These are phyloP conservation scores for Tetrapisispora pingtungensis DNA, from an alignment of 805 yeast species.

Conservation along the genomic window DNA sequence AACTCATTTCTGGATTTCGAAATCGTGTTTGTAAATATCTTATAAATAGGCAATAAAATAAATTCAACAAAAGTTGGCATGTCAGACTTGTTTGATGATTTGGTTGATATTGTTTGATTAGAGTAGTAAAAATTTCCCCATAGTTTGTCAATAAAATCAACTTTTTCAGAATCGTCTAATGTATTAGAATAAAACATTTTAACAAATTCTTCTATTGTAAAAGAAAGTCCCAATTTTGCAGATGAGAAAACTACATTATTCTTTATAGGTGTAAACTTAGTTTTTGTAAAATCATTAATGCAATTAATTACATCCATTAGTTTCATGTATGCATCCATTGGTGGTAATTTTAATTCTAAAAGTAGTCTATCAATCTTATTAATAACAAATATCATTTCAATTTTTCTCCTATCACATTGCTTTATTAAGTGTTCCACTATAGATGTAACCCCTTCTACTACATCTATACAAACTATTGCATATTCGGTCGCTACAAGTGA, in stretches of 20 bases:
- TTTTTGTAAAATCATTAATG: conserved; percentile 44
- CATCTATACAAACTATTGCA: conserved; percentile 65
- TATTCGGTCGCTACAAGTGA: conserved; percentile 55
- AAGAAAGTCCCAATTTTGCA: conserved; percentile 48
- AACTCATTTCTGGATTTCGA: conserved; percentile 41
- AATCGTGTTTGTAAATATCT: conserved; percentile 52
- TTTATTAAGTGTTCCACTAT: conserved; percentile 44
- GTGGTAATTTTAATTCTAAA: conserved; percentile 67
- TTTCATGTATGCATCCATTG: conserved; percentile 62
- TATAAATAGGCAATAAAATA: conserved; percentile 72
- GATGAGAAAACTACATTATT: conserved; percentile 74
- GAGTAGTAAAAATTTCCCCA: conserved; percentile 70
- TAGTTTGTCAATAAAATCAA: conserved; percentile 41
- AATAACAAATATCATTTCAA: conserved; percentile 50
- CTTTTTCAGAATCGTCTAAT: conserved; percentile 27
- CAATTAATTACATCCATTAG: conserved; percentile 49
- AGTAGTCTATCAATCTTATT: conserved; percentile 84
- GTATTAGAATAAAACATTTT: conserved; percentile 34
- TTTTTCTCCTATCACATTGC: conserved; percentile 39
- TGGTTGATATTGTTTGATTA: conserved; percentile 36
- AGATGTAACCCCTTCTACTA: conserved; percentile 70
- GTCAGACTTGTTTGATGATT: conserved; percentile 20
- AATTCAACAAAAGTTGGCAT: conserved; percentile 49
- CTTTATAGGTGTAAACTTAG: conserved; percentile 45
- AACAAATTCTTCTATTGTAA: conserved; percentile 60